Base-by-base conservation (phyloP, 257 asterid genomes). In the Knoxia roxburghii region DNA sequence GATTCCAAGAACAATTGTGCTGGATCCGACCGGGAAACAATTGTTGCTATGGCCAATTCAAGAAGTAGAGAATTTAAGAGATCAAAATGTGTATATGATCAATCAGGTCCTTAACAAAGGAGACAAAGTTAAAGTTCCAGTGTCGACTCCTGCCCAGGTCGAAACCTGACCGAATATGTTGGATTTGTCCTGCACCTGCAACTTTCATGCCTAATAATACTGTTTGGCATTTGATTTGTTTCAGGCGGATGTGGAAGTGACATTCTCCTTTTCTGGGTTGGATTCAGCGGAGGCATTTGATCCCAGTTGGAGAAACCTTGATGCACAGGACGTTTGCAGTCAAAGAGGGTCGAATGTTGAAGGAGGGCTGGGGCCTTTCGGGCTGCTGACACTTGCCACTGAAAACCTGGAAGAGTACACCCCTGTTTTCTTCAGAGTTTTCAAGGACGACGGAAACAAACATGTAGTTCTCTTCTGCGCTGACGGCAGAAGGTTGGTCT, bases 291-390 rank as follows among this genome's bases (percentile, higher is more conserved):
- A 89, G 73, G 54, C 78, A 18, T 87, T 82, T 63, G 89, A 89
- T 77, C 77, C 84, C 4, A 79, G 58, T 0, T 87, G 95, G 95
- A 70, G 46, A 27, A 68, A 83, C 45, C 71, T 77, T 37, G 86
- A 87, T 46, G 86, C 91, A 0, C 89, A 89, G 54, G 75, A 77
- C 45, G 43, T 89, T 32, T 89, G 96, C 27, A 33, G 83, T 41
- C 52, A 40, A 9, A 89, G 69, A 75, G 81, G 84, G 23, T 75
- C 93, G 1, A 52, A 72, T 2, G 81, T 82, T 5, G 49, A 71
- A 67, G 96, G 96, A 2, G 96, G 96, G 35, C 75, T 89, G 21
- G 96, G 96, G 3, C 96, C 96, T 0, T 89, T 89, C 29, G 96
- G 96, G 41, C 75, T 89, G 14, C 52, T 79, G 30, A 84, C 93